Base-by-base conservation (phyloP, 768 basidiomycete genomes). In the Amanita inopinata region DNA sequence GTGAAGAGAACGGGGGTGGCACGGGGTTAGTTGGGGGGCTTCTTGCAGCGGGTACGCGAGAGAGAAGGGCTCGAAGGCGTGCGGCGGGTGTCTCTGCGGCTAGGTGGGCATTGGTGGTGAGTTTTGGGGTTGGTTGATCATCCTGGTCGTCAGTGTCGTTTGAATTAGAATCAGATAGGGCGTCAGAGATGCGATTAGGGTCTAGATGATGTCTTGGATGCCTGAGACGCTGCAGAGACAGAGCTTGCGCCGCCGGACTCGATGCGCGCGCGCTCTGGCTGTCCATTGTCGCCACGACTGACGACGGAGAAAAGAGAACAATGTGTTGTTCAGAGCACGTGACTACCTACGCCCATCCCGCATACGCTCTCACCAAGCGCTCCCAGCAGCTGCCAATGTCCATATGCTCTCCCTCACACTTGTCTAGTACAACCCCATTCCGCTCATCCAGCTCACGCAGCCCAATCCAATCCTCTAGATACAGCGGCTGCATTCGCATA, bases 381-480 rank as follows among this genome's bases (percentile, higher is more conserved):
- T 77, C 64, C 79, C 80, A 84, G 53, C 82, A 84, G 9, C 63
- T 67, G 1, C 62, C 55, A 33, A 91, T 57, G 35, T 78, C 67
- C 88, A 91, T 90, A 53, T 92, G 89, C 53, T 69, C 70, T 17
- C 83, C 82, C 18, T 76, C 68, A 54, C 89, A 92, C 14, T 69
- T 68, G 41, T 66, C 68, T 20, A 88, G 63, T 9, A 69, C 52
- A 11, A 92, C 67, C 3, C 62, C 67, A 3, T 76, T 81, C 15
- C 68, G 63, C 51, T 87, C 70, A 56, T 92, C 85, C 49, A 92
- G 65, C 45, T 63, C 54, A 22, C 76, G 73, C 41, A 92, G 59
- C 3, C 89, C 89, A 40, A 91, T 83, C 83, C 83, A 86, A 55
- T 92, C 82, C 50, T 87, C 76, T 5, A 54, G 53, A 57, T 91